Evolutionary conservation across 1,284 basidiomycete genomes (phyloP).

Genomic region (Tremellales sp.): DNA sequence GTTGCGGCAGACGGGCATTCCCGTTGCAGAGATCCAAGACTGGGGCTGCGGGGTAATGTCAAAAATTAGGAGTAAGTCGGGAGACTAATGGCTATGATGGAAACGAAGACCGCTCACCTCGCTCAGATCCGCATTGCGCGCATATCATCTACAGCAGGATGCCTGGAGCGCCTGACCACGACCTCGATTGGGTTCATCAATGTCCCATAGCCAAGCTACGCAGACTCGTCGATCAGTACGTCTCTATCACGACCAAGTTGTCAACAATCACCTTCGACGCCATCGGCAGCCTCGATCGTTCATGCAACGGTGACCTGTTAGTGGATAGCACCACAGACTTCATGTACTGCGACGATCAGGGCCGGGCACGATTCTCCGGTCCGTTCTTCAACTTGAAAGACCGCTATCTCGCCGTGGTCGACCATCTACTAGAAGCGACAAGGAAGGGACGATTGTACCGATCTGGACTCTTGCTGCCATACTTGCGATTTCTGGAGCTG

Average conservation of each 20-base stretch:
- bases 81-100: no score
- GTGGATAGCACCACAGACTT: no score
- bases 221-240: no score
- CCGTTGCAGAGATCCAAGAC: constrained; percentile 1
- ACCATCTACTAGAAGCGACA: background rate
- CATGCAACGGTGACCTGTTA: background rate
- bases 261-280: background rate
- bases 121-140: background rate
- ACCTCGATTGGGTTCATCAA: no score
- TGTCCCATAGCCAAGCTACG: no score
- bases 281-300: background rate
- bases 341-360: no score
- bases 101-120: no score
- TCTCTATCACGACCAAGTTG: no score
- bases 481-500: background rate
- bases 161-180: background rate
- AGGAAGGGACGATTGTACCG: background rate
- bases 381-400: constrained; percentile 1
- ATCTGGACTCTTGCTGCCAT: background rate
- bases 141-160: background rate
- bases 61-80: background rate
- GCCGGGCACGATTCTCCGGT: no score
- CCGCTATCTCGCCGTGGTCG: background rate
- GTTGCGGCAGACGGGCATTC: background rate
- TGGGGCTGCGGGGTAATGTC: background rate